phyloP scores from a whole-genome alignment of 1,139 yeast species.

The Candida dubliniensis region DNA sequence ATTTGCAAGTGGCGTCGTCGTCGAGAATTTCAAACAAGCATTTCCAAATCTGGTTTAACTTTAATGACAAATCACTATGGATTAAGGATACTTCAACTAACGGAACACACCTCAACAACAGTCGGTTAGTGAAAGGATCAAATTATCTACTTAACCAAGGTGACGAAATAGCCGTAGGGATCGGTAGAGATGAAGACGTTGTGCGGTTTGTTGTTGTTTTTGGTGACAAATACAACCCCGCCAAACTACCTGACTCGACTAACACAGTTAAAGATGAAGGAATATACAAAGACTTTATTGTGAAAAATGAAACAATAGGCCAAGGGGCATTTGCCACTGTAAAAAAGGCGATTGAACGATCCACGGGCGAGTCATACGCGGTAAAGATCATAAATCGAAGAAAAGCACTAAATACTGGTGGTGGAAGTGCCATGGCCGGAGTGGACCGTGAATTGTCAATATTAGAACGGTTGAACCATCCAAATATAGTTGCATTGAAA shows the following conservation, averaged over 20 bases:
- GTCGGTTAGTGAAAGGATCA: constrained; percentile 71
- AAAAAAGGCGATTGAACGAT: constrained; percentile 81
- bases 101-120: constrained; percentile 84
- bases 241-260: constrained; percentile 23
- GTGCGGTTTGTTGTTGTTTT: constrained; percentile 72
- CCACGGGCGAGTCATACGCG: constrained; percentile 83
- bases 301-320: constrained; percentile 83
- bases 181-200: constrained; percentile 81
- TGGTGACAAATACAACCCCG: constrained; percentile 41
- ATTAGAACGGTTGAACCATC: constrained; percentile 73
- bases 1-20: constrained; percentile 57
- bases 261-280: constrained; percentile 38
- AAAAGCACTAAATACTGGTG: constrained; percentile 72
- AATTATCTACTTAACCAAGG: constrained; percentile 86
- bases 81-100: constrained; percentile 78
- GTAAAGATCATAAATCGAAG: constrained; percentile 85
- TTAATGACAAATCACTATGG: constrained; percentile 56
- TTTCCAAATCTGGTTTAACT: constrained; percentile 65
- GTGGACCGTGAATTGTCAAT: constrained; percentile 86
- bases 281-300: constrained; percentile 71
- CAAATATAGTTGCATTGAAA: constrained; percentile 77
- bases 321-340: constrained; percentile 98
- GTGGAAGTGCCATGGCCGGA: constrained; percentile 56
- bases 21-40: constrained; percentile 77
- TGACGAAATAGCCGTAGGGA: constrained; percentile 86